Percentiles rank a stretch among this genome's conserved stretches.
Conservation (phyloP, 176 grass and related monocot genomes). For the Poa pratensis region DNA sequence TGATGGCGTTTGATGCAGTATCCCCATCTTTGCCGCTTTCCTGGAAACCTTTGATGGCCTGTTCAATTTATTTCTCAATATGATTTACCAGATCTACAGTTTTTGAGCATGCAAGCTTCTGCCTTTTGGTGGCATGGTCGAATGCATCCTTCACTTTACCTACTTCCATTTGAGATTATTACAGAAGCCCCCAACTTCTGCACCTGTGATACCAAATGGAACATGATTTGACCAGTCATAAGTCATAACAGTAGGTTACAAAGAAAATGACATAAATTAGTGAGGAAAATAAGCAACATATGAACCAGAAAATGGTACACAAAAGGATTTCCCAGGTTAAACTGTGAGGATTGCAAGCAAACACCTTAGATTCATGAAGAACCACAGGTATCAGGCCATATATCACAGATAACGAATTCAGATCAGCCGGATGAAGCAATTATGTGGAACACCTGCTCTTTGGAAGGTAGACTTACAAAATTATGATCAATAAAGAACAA, state of each 20-base stretch:
- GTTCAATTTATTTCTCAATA: constrained; percentile 51
- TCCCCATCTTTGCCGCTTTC: too few species aligned
- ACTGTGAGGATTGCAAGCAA: neutral
- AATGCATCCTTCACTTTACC: constrained; percentile 48
- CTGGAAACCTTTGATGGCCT: neutral
- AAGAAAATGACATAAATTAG: neutral
- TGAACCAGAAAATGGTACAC: neutral
- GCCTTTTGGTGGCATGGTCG: constrained; percentile 44
- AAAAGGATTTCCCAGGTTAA: neutral
- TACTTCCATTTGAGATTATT: constrained; percentile 45
- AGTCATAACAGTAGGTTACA: neutral
- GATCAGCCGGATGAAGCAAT: neutral
- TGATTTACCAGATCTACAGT: constrained; percentile 41
- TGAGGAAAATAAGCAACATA: neutral
- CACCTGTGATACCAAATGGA: constrained; percentile 28
- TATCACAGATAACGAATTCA: neutral
- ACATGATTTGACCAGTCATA: neutral
- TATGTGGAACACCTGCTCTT: neutral
- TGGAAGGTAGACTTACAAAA: neutral
- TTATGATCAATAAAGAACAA: neutral
- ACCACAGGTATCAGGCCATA: neutral
- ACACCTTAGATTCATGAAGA: neutral
- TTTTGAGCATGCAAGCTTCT: constrained; percentile 43
- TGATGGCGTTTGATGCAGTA: neutral
- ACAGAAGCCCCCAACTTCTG: neutral